phyloP scores from a whole-genome alignment of 2,329 filamentous ascomycete genomes.

The Simplicillium aogashimaense region DNA sequence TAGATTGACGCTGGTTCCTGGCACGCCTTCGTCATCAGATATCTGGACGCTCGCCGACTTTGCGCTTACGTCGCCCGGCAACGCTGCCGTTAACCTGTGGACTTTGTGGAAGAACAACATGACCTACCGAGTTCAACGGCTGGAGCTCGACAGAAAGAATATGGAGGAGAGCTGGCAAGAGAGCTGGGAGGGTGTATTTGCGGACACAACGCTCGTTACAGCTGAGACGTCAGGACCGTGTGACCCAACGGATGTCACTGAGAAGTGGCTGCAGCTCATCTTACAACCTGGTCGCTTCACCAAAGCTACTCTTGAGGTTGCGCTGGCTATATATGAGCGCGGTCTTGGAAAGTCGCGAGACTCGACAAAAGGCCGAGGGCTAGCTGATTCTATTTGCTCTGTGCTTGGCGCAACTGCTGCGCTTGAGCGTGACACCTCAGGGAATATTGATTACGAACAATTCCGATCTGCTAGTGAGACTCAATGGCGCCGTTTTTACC shows the following conservation, averaged over 20 bases:
- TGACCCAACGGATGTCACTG: constrained; percentile 60
- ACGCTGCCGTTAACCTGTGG: constrained; percentile 57
- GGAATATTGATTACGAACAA: constrained; percentile 63
- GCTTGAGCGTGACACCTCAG: constrained; percentile 50
- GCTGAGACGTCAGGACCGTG: constrained; percentile 50
- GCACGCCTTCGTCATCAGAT: constrained; percentile 59
- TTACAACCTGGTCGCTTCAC: constrained; percentile 78
- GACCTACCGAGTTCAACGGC: constrained; percentile 61
- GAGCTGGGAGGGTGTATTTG: constrained; percentile 60
- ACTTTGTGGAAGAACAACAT: constrained; percentile 79
- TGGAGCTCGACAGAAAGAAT: constrained; percentile 63
- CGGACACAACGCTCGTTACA: constrained; percentile 45
- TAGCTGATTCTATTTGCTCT: constrained; percentile 68
- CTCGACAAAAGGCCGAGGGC: constrained; percentile 37
- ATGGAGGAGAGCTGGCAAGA: constrained; percentile 52
- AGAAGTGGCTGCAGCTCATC: constrained; percentile 80
- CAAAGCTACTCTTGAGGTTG: constrained; percentile 69
- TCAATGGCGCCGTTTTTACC: constrained; percentile 87
- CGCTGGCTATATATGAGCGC: constrained; percentile 71
- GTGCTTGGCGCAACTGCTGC: constrained; percentile 61
- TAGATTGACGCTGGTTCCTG: constrained; percentile 48
- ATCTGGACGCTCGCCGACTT: constrained; percentile 79
- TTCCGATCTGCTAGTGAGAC: constrained; percentile 65
- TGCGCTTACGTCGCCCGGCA: constrained; percentile 44
- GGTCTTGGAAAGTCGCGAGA: constrained; percentile 32